Base-by-base conservation (phyloP, 116 monocot species). In the Dioscorea cayenensis region DNA sequence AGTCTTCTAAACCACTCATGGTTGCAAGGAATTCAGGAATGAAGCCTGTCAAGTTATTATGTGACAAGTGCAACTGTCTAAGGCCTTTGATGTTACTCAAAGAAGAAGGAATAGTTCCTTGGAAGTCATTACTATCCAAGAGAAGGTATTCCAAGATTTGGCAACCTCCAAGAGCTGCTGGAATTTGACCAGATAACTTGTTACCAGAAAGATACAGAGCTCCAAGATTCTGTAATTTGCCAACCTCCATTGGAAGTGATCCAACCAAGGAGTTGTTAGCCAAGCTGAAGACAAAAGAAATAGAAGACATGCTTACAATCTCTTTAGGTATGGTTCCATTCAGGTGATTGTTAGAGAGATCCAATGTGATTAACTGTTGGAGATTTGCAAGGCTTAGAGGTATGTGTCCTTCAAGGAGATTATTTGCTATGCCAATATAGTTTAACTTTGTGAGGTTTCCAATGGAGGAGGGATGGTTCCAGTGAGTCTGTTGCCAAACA, bases 401-500 rank as follows among this genome's bases (percentile, higher is more conserved):
- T 22, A 27, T 27, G 18, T 23, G n/a, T 11, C 62, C 62, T 22
- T 62, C 62, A 5, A 62, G 23, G 23, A 23, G 20, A 62, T 62
- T 62, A 20, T 23, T 10, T 5, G 62, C 18, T 6, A 62, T 4
- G 10, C 11, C 10, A 11, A 62, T 21, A 22, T 20, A 23, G 22
- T 6, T 22, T 9, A 62, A 27, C 23, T 62, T 17, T 20, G 64
- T 68, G 6, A 78, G 68, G 64, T 85, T 75, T 2, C 81, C 81
- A 14, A 85, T 14, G n/a, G 74, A 21, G 28, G 36, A 37, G 81
- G 77, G 37, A 84, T 84, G 28, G 52, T 19, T 23, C 85, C 87
- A 2, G 28, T 20, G 0, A 87, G 16, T 9, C 48, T 69, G 21
- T 78, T 81, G 3, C 6, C 4, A 17, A 19, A 20, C 22, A 77